A percentile compares a stretch with the other conserved stretches of the same genome.
Conservation (phyloP, 495 filamentous ascomycete species). For the Hypoxylon rickii region DNA sequence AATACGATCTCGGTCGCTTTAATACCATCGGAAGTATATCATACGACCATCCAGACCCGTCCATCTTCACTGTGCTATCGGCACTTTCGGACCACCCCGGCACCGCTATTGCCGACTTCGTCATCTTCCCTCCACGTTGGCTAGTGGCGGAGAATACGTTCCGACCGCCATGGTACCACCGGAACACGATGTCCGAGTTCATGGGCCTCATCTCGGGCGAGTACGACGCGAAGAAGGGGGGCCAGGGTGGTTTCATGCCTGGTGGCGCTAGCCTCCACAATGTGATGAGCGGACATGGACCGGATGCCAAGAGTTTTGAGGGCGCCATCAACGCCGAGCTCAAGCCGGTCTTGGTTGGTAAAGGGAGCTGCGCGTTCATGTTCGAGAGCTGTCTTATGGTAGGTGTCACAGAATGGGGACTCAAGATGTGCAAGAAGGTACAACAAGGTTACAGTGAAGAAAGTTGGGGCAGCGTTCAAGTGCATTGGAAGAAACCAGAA, state of each 20-base stretch:
- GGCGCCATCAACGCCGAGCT: conserved; percentile 62
- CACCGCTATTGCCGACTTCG: conserved; percentile 80
- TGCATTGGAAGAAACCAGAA: conserved; percentile 72
- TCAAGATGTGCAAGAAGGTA: conserved; percentile 81
- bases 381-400: conserved; percentile 78
- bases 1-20: conserved; percentile 82
- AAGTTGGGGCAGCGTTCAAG: conserved; percentile 80
- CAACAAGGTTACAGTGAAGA: conserved; percentile 83
- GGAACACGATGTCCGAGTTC: conserved; percentile 85
- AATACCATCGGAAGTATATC: conserved; percentile 76
- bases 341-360: conserved; percentile 57
- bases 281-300: conserved; percentile 64
- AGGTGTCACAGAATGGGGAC: conserved; percentile 88
- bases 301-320: conserved; percentile 66
- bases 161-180: conserved; percentile 81
- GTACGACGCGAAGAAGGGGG: conserved; percentile 57
- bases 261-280: conserved; percentile 63
- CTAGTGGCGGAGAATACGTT: conserved; percentile 78
- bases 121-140: conserved; percentile 84
- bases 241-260: conserved; percentile 60
- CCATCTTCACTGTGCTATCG: conserved; percentile 79
- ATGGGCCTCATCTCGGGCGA: conserved; percentile 76
- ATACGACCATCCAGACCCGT: conserved; percentile 80
- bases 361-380: conserved; percentile 69
- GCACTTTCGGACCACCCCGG: conserved; percentile 62